A percentile compares a stretch with the other conserved stretches of the same genome.
Conservation (phyloP, 345 rosid species). For the Atalantia buxifolia region DNA sequence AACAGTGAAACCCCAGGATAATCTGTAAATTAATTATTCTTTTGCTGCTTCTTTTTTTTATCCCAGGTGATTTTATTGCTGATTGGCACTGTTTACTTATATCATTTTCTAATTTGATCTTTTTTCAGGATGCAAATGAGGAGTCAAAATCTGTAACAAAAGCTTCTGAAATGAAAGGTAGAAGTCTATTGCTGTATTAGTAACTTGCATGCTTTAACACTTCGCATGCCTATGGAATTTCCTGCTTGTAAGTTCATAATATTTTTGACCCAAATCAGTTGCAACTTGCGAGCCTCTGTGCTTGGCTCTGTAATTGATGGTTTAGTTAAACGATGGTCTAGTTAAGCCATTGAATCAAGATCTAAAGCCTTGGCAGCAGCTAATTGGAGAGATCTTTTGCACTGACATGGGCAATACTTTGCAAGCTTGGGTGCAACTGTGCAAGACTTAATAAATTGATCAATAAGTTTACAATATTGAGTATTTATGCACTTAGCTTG, state of each 20-base stretch:
- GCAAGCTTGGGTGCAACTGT: neutral
- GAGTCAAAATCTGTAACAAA: slow-evolving; percentile 91
- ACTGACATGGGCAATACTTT: neutral
- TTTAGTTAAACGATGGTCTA: neutral
- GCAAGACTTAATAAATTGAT: neutral
- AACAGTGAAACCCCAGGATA: neutral
- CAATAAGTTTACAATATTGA: neutral
- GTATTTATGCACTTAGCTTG: neutral
- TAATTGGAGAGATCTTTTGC: neutral
- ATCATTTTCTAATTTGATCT: neutral
- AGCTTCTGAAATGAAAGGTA: slow-evolving; percentile 94
- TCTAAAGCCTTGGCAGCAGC: neutral
- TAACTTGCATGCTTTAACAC: neutral
- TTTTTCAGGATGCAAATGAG: slow-evolving; percentile 84
- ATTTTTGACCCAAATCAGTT: neutral
- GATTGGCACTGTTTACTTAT: neutral
- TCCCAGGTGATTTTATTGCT: neutral
- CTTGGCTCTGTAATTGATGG: neutral
- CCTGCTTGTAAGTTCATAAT: neutral
- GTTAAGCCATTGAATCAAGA: neutral
- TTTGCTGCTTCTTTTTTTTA: neutral
- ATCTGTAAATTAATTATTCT: neutral
- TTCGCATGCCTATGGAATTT: neutral
- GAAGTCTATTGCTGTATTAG: neutral
- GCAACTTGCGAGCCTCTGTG: neutral